Evolutionary conservation across 208 protist species (phyloP).

Genomic region (Leishmania guyanensis): DNA sequence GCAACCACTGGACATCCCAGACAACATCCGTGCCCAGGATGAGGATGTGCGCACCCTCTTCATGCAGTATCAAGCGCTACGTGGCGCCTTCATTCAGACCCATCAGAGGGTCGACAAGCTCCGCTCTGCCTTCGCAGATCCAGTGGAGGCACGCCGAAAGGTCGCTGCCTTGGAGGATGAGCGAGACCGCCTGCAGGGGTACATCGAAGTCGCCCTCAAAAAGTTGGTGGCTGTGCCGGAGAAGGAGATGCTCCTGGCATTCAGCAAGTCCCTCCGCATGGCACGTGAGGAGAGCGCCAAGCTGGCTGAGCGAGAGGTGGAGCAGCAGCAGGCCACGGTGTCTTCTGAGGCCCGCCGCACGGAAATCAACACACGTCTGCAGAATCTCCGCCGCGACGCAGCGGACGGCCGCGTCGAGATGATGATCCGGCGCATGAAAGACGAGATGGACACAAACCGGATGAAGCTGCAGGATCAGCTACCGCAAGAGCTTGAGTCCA

Average conservation of each 20-base stretch:
- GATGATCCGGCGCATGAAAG: conserved; percentile 84
- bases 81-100: conserved; percentile 77
- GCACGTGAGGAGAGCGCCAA: conserved; percentile 75
- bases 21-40: conserved; percentile 85
- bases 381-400: conserved; percentile 84
- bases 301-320: conserved; percentile 73
- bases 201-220: conserved; percentile 75
- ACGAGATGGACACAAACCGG: conserved; percentile 87
- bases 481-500: conserved; percentile 79
- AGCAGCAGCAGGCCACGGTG: conserved; percentile 81
- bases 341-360: conserved; percentile 66
- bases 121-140: conserved; percentile 71
- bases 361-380: conserved; percentile 81
- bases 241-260: conserved; percentile 80
- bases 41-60: conserved; percentile 86
- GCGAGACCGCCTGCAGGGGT: conserved; percentile 63
- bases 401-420: conserved; percentile 77
- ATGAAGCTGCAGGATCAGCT: conserved; percentile 90
- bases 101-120: conserved; percentile 84
- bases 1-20: conserved; percentile 83
- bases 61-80: conserved; percentile 86
- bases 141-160: conserved; percentile 70
- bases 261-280: conserved; percentile 69
- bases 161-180: conserved; percentile 81
- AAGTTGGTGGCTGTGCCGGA: conserved; percentile 72